These are phyloP conservation scores for Dryadomyces sulphureus DNA, from an alignment of 2,329 filamentous ascomycete species.

Conservation along the genomic window DNA sequence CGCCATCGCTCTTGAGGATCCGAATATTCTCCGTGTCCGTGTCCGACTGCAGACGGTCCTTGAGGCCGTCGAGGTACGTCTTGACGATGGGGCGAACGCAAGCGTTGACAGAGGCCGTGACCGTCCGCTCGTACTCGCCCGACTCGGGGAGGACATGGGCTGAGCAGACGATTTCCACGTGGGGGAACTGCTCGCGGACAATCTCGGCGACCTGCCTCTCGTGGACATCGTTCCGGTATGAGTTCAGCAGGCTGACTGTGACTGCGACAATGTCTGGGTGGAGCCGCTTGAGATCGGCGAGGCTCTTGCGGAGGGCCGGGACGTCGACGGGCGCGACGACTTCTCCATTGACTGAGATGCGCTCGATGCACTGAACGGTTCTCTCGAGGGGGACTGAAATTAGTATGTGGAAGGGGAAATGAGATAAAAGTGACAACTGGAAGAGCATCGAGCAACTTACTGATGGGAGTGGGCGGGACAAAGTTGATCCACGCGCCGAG, in stretches of 20 bases:
- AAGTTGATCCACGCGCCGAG: slow-evolving; percentile 34
- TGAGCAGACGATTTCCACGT: slow-evolving; percentile 28
- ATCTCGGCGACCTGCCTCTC: slow-evolving; percentile 23
- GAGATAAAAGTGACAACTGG: neutral
- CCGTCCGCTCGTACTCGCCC: slow-evolving; percentile 32
- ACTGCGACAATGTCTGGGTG: slow-evolving; percentile 27
- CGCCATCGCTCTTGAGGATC: slow-evolving; percentile 33
- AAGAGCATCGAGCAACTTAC: too few species aligned
- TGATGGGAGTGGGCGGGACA: slow-evolving; percentile 25
- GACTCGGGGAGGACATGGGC: slow-evolving; percentile 29
- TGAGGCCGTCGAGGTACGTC: slow-evolving; percentile 25
- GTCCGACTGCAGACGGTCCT: slow-evolving; percentile 18
- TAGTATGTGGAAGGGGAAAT: neutral
- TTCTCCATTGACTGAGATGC: slow-evolving; percentile 26
- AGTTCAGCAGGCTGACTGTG: slow-evolving; percentile 30
- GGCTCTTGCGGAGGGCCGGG: slow-evolving; percentile 19
- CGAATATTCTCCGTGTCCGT: slow-evolving; percentile 28
- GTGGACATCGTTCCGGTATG: slow-evolving; percentile 27
- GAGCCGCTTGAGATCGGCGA: slow-evolving; percentile 23
- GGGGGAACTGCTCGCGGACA: slow-evolving; percentile 18
- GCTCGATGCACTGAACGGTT: slow-evolving; percentile 28
- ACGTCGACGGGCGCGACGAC: slow-evolving; percentile 24
- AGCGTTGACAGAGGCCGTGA: slow-evolving; percentile 31
- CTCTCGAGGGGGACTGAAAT: slow-evolving; percentile 28
- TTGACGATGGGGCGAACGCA: slow-evolving; percentile 32